These are phyloP conservation scores for Phialophora expanda DNA, from an alignment of 2,329 filamentous ascomycete genomes.

Conservation along the genomic window DNA sequence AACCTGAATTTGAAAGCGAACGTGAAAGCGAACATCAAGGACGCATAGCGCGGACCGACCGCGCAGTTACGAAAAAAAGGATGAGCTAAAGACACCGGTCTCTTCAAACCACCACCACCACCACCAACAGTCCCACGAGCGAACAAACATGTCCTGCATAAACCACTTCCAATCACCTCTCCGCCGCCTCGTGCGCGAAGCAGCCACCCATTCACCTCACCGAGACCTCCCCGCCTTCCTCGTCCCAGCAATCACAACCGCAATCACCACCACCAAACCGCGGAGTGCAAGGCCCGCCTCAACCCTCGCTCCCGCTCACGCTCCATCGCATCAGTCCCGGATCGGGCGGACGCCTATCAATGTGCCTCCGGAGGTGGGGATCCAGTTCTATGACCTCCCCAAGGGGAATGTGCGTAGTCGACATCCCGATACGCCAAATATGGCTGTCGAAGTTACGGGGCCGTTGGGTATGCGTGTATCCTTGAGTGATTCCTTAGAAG, in stretches of 20 bases:
- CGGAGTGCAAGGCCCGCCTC: slow-evolving; percentile 40
- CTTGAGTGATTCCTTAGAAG: background rate
- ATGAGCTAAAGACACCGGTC: slow-evolving; percentile 4
- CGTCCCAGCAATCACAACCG: slow-evolving; percentile 64
- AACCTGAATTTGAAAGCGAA: too few relatives aligned
- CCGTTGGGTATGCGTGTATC: slow-evolving; percentile 68
- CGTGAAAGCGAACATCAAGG: background rate
- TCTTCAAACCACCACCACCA: background rate
- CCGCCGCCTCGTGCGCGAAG: slow-evolving; percentile 59
- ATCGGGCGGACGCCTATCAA: slow-evolving; percentile 81
- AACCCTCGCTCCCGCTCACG: slow-evolving; percentile 60
- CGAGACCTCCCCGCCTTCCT: slow-evolving; percentile 72
- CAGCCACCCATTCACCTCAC: slow-evolving; percentile 47
- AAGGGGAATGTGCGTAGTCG: slow-evolving; percentile 64
- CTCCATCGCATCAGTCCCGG: slow-evolving; percentile 74
- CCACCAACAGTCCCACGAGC: background rate
- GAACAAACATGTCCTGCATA: slow-evolving; percentile 65
- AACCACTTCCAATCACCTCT: slow-evolving; percentile 63
- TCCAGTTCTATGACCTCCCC: slow-evolving; percentile 70
- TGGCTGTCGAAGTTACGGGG: slow-evolving; percentile 73
- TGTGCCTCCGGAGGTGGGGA: slow-evolving; percentile 80
- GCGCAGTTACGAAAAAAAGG: background rate
- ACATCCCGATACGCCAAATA: slow-evolving; percentile 66
- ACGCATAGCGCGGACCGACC: background rate
- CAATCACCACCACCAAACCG: background rate